phyloP scores from a whole-genome alignment of 805 yeast species.

The Pichia pseudocactophila region DNA sequence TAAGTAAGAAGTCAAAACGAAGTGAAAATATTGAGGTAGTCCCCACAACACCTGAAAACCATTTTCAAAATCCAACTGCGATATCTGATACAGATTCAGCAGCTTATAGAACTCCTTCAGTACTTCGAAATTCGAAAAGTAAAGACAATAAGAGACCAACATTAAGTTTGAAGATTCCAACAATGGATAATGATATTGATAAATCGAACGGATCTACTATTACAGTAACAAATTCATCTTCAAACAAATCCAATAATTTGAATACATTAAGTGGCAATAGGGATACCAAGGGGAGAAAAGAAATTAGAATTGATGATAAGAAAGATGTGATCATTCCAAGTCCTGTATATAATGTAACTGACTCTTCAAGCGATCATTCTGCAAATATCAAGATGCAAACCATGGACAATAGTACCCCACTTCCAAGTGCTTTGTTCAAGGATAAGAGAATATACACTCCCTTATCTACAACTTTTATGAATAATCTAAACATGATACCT shows the following conservation, averaged over 20 bases:
- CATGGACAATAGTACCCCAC: conserved; percentile 1
- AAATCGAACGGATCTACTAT: conserved; percentile 27
- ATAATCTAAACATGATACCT: conserved; percentile 14
- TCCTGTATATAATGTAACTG: conserved; percentile 6
- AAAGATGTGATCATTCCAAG: not conserved
- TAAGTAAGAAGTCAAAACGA: too few species aligned
- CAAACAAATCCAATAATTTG: not conserved
- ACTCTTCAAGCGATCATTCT: conserved; percentile 10
- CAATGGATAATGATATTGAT: conserved; percentile 21
- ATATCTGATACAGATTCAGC: conserved; percentile 1
- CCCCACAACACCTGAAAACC: not conserved
- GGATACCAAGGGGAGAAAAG: conserved; percentile 3
- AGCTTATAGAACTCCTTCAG: conserved; percentile 5
- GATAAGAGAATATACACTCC: conserved; percentile 8
- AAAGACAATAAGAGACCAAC: conserved; percentile 38
- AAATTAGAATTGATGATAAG: not conserved
- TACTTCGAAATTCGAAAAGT: not conserved
- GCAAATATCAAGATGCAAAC: conserved; percentile 9
- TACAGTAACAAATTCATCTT: conserved; percentile 9
- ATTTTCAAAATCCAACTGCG: not conserved
- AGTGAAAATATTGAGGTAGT: not conserved
- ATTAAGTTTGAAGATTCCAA: conserved; percentile 57
- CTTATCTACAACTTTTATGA: conserved; percentile 1
- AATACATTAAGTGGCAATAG: not conserved
- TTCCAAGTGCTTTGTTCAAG: conserved; percentile 5